Evolutionary conservation across 768 basidiomycete genomes (phyloP).

Genomic region (Boletus barrowsii): DNA sequence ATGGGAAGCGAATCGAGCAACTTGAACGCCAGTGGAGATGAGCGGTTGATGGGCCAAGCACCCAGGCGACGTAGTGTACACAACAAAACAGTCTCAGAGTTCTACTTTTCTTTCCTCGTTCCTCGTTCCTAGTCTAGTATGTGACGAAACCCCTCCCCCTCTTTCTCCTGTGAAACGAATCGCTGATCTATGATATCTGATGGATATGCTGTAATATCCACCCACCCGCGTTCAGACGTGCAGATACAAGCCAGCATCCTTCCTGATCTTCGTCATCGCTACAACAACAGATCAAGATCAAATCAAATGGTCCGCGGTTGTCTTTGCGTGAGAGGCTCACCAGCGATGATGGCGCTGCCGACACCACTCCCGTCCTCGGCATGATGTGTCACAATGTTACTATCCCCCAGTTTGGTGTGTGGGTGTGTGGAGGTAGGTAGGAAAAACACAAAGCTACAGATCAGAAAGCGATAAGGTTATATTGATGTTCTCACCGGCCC

Average conservation of each 20-base stretch:
- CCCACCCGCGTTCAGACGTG: conserved; percentile 39
- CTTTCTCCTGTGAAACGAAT: neutral
- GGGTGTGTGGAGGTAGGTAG: too few species aligned
- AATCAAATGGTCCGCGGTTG: neutral
- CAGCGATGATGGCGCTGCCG: conserved; percentile 94
- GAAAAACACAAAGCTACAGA: conserved; percentile 18
- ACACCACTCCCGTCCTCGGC: conserved; percentile 72
- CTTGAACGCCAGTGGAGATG: neutral
- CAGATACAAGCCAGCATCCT: conserved; percentile 57
- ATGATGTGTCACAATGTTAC: conserved; percentile 35
- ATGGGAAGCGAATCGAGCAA: neutral
- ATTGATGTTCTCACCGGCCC: conserved; percentile 61
- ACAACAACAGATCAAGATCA: conserved; percentile 2
- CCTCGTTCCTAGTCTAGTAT: neutral
- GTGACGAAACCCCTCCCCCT: neutral
- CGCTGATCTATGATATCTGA: neutral
- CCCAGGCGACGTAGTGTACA: conserved; percentile 11
- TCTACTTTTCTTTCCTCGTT: neutral
- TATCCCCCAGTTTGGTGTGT: conserved; percentile 60
- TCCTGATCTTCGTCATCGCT: conserved; percentile 91
- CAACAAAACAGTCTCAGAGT: conserved; percentile 1
- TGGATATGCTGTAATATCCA: neutral
- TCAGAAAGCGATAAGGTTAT: neutral
- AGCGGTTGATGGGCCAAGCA: neutral
- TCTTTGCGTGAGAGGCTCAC: conserved; percentile 34